Conservation (phyloP, 2,329 filamentous ascomycete genomes). For the Aspergillus pseudoterreus region DNA sequence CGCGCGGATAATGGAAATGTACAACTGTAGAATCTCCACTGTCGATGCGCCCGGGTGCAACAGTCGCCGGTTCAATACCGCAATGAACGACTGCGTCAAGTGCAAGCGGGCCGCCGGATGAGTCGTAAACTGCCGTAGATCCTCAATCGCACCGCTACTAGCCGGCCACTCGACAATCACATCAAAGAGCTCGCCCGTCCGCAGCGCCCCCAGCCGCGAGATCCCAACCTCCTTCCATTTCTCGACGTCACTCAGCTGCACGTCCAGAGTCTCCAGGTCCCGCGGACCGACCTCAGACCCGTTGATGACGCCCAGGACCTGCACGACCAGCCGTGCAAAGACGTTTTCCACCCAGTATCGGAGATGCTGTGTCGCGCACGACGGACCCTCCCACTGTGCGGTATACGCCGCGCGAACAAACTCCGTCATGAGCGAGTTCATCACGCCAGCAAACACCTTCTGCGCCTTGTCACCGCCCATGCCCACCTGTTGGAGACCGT, state of each 20-base stretch:
- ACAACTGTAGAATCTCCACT: constrained; percentile 63
- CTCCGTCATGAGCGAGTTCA: constrained; percentile 55
- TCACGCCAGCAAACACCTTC: constrained; percentile 55
- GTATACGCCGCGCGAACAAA: constrained; percentile 56
- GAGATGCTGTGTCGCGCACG: constrained; percentile 47
- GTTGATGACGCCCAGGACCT: constrained; percentile 44
- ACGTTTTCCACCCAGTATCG: constrained; percentile 54
- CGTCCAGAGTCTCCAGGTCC: constrained; percentile 24
- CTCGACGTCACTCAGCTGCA: constrained; percentile 43
- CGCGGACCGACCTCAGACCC: constrained; percentile 20
- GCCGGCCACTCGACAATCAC: constrained; percentile 60
- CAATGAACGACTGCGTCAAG: constrained; percentile 53
- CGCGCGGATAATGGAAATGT: constrained; percentile 63
- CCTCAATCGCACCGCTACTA: constrained; percentile 57
- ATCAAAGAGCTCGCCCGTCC: constrained; percentile 58
- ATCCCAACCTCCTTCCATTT: constrained; percentile 56
- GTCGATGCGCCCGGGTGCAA: constrained; percentile 64
- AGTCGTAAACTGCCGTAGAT: constrained; percentile 56
- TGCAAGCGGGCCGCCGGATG: constrained; percentile 52
- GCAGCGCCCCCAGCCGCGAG: constrained; percentile 52
- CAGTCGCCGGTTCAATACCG: constrained; percentile 52
- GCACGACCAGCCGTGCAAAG: constrained; percentile 51
- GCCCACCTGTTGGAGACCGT: constrained; percentile 50
- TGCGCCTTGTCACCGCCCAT: constrained; percentile 54
- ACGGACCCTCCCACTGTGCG: constrained; percentile 53